Base-by-base conservation (phyloP, 306 rosid genomes). In the Quercus glauca region DNA sequence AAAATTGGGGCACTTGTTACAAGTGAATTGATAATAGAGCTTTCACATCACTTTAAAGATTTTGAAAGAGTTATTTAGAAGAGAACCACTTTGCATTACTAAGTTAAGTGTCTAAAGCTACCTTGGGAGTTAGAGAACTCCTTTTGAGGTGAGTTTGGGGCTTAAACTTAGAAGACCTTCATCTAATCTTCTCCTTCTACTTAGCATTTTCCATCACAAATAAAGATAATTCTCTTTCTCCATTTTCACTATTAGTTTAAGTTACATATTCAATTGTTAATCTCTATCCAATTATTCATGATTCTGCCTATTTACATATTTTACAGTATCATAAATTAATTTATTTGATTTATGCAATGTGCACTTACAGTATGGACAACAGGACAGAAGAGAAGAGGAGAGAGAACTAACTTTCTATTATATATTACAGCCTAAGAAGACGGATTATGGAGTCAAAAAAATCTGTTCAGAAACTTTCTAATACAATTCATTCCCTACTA, bases 401-500 rank as follows among this genome's bases (percentile, higher is more conserved):
- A 71, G 73, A 57, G 45, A 45, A 31, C 5, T 29, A 12, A 70
- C 28, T 26, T 49, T 43, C 45, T 53, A n/a, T 20, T 18, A 43
- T 2, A 18, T 60, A 25, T 73, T 71, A 20, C 37, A 71, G 19
- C 51, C 18, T 51, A 76, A 63, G 74, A 71, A 53, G 79, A 69
- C 7, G 33, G 26, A 43, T 37, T 71, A 84, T 80, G 84, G 87
- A 82, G 71, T 58, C 77, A 64, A 58, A 73, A 84, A 76, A 84
- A 72, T 67, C 85, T 3, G 76, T 18, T 31, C 82, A 73, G 69
- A 84, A 77, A 56, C 87, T 84, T 58, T 58, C 76, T 15, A 74
- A 77, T 67, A 84, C 82, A 57, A 77, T 84, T 59, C 84, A 84
- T 59, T 80, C 85, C 71, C 73, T 84, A 43, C 64, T 80, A 51